Conservation (phyloP, 768 basidiomycete genomes). For the Tephrocybe sp. region DNA sequence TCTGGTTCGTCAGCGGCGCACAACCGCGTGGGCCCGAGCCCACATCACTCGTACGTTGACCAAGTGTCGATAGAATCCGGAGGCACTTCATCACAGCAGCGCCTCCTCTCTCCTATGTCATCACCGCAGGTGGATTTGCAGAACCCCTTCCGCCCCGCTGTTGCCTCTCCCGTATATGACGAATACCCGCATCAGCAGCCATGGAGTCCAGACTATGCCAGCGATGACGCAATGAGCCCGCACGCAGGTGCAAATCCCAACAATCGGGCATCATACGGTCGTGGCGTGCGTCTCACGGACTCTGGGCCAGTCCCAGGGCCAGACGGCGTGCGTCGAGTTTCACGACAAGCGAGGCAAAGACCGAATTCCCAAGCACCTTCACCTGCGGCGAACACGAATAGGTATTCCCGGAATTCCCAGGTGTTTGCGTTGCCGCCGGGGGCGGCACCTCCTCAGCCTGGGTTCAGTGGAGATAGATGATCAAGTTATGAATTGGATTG, state of each 20-base stretch:
- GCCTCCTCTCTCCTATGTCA: conserved; percentile 27
- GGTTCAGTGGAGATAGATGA: conserved; percentile 4
- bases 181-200: conserved; percentile 11
- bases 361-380: conserved; percentile 57
- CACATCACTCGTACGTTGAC: conserved; percentile 30
- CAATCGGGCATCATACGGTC: conserved; percentile 38
- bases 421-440: conserved; percentile 9
- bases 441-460: conserved; percentile 9
- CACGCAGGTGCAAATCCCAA: conserved; percentile 26
- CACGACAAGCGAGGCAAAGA: conserved; percentile 56
- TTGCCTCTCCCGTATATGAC: conserved; percentile 32
- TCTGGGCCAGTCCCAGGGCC: conserved; percentile 78
- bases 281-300: conserved; percentile 80
- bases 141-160: conserved; percentile 55
- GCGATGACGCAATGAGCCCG: conserved; percentile 28
- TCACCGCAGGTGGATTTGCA: conserved; percentile 20
- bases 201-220: conserved; percentile 32
- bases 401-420: conserved; percentile 16
- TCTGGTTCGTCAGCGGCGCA: conserved; percentile 42
- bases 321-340: conserved; percentile 77
- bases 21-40: conserved; percentile 41
- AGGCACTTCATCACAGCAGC: conserved; percentile 21
- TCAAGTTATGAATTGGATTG: neutral
- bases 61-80: conserved; percentile 37
- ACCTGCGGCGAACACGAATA: conserved; percentile 19